Percentiles rank a stretch among this genome's conserved stretches.
phyloP scores from a whole-genome alignment of 148 eudicot species.

The Persicaria maculosa region DNA sequence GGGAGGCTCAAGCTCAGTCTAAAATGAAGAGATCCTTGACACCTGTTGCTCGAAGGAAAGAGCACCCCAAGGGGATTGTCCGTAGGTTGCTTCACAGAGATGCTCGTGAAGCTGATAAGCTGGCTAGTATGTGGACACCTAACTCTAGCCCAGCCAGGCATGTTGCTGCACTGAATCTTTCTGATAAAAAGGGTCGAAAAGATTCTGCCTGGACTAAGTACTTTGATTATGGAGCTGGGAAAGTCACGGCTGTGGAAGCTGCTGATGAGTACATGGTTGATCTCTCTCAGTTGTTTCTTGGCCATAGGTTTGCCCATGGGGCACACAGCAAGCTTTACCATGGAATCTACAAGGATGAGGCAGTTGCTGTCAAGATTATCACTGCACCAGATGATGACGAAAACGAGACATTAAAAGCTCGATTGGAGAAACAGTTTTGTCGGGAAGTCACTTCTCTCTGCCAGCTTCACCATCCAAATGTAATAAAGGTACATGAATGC shows the following conservation, averaged over 20 bases:
- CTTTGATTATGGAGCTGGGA: constrained; percentile 46
- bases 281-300: constrained; percentile 54
- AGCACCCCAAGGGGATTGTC: constrained; percentile 33
- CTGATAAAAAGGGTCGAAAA: constrained; percentile 39
- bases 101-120: constrained; percentile 20
- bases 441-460: constrained; percentile 73
- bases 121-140: constrained; percentile 18
- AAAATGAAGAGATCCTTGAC: constrained; percentile 61
- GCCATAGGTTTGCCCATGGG: constrained; percentile 60
- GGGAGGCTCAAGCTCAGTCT: constrained; percentile 70
- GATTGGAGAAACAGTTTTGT: constrained; percentile 67
- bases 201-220: constrained; percentile 46
- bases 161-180: constrained; percentile 34
- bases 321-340: constrained; percentile 63
- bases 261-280: constrained; percentile 43
- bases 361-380: constrained; percentile 68
- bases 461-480: constrained; percentile 73
- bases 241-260: constrained; percentile 37
- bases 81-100: constrained; percentile 29
- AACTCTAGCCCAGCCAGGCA: constrained; percentile 48
- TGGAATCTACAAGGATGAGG: constrained; percentile 54
- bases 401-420: constrained; percentile 35
- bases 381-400: constrained; percentile 55
- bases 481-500: constrained; percentile 54
- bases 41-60: constrained; percentile 50